Percentiles rank a stretch among this genome's conserved stretches.
Conservation (phyloP, 2,329 filamentous ascomycete genomes). For the Claviceps spartinae region DNA sequence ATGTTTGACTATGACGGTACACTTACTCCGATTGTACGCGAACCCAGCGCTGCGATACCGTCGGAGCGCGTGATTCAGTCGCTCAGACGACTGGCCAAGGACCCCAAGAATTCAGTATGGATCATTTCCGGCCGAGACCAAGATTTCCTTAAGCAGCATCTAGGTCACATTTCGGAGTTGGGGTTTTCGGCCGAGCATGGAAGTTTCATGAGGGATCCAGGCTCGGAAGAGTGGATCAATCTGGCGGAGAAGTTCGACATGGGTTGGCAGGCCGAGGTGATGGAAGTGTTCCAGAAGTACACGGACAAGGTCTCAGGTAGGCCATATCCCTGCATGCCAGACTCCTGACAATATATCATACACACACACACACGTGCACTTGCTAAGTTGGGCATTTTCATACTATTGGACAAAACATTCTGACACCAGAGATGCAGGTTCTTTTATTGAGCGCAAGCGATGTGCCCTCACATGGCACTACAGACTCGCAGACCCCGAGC, state of each 20-base stretch:
- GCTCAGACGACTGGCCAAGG: slow-evolving; percentile 63
- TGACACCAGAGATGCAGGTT: slow-evolving; percentile 35
- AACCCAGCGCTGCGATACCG: slow-evolving; percentile 79
- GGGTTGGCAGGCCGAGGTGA: slow-evolving; percentile 79
- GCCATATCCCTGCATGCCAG: slow-evolving; percentile 10
- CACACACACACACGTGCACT: neutral
- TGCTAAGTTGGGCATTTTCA: neutral
- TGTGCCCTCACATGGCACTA: slow-evolving; percentile 97
- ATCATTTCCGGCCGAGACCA: slow-evolving; percentile 94
- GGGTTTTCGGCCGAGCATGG: slow-evolving; percentile 97
- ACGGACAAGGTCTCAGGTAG: slow-evolving; percentile 73
- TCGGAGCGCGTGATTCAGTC: slow-evolving; percentile 71
- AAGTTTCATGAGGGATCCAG: slow-evolving; percentile 80
- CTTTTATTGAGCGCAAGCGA: slow-evolving; percentile 87
- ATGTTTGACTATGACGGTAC: slow-evolving; percentile 99
- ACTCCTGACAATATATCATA: slow-evolving; percentile 3
- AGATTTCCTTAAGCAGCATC: slow-evolving; percentile 76
- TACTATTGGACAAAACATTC: neutral
- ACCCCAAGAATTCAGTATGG: slow-evolving; percentile 84
- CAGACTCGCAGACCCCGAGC: slow-evolving; percentile 76
- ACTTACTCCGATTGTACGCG: slow-evolving; percentile 84
- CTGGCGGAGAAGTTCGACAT: slow-evolving; percentile 77
- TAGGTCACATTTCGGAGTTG: slow-evolving; percentile 78
- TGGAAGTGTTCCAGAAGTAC: slow-evolving; percentile 75
- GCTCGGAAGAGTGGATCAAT: slow-evolving; percentile 70